Evolutionary conservation across 495 filamentous ascomycete species (phyloP).

Genomic region (Penicillium nucicola): DNA sequence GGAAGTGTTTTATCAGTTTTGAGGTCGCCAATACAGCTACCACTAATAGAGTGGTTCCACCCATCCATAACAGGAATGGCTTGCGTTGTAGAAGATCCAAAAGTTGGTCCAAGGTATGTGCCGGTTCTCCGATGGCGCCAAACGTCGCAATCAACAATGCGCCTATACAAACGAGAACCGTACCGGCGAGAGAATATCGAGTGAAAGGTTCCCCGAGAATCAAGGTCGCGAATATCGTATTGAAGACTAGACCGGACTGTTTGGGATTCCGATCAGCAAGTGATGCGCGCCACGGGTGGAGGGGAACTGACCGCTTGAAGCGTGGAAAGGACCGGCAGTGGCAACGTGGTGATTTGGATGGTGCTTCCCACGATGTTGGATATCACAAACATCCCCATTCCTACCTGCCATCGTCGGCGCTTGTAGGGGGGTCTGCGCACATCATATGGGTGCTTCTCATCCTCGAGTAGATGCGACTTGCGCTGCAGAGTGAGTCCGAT

Average conservation of each 20-base stretch:
- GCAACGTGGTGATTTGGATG: conserved; percentile 96
- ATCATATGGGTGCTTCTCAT: conserved; percentile 82
- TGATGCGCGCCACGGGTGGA: background rate
- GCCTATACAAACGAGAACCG: conserved; percentile 79
- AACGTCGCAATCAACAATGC: conserved; percentile 90
- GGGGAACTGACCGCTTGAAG: conserved; percentile 70
- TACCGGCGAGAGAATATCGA: conserved; percentile 82
- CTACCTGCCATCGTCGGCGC: conserved; percentile 92
- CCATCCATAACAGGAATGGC: conserved; percentile 91
- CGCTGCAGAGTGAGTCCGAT: conserved; percentile 96
- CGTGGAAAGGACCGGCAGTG: conserved; percentile 90
- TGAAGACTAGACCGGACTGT: conserved; percentile 90
- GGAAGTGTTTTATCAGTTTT: conserved; percentile 52
- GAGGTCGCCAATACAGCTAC: conserved; percentile 61
- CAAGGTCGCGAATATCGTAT: conserved; percentile 92
- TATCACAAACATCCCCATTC: conserved; percentile 95
- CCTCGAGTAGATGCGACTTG: conserved; percentile 97
- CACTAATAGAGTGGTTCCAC: conserved; percentile 69
- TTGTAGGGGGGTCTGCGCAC: conserved; percentile 81
- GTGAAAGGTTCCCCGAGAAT: conserved; percentile 95
- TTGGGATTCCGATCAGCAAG: background rate
- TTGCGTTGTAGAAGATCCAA: conserved; percentile 68
- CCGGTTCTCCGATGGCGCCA: conserved; percentile 92
- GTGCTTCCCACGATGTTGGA: conserved; percentile 92
- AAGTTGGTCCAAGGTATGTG: conserved; percentile 81